Base-by-base conservation (phyloP, 768 basidiomycete genomes). In the Lactarius quietus region DNA sequence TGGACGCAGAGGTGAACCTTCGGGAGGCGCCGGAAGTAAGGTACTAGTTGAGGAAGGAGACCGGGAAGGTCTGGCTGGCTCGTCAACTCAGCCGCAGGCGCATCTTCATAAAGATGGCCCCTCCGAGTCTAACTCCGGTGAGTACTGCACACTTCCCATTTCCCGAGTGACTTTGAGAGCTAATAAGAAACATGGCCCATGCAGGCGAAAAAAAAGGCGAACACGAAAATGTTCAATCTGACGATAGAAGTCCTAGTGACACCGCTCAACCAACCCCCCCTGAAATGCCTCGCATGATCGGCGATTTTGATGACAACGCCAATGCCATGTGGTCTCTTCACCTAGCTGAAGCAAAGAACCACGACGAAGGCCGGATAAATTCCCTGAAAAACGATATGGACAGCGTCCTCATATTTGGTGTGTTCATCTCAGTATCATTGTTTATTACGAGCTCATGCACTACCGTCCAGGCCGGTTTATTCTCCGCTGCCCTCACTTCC, bases 401-500 rank as follows among this genome's bases (percentile, higher is more conserved):
- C 15, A 26, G 56, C 1, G 56, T 39, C 35, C 38, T 57, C 9
- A 28, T 57, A 57, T 57, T 41, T 15, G 57, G 4, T 29, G 33
- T 33, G 33, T 33, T 33, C 8, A 4, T 29, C 29, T 20, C 23
- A 1, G 12, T 6, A 1, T 17, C 6, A 9, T n/a, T 3, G 2
- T 45, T 9, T 6, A 41, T 20, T 8, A 17, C 6, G 6, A 28
- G 38, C 18, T 38, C 17, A 28, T 41, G 38, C 28, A 43, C 29
- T 26, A 15, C 23, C 38, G 18, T 9, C 9, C 7, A 66, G 64
- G 59, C 64, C 23, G 64, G 64, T 43, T 29, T 66, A 38, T 66
- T 57, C 17, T 61, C 64, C 10, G 59, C 64, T 38, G 12, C 38
- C 14, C 38, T 38, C 38, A 38, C 38, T 38, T 59, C 59, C 17